Base-by-base conservation (phyloP, 1,284 basidiomycete species). In the Xerocomus nothofagi region DNA sequence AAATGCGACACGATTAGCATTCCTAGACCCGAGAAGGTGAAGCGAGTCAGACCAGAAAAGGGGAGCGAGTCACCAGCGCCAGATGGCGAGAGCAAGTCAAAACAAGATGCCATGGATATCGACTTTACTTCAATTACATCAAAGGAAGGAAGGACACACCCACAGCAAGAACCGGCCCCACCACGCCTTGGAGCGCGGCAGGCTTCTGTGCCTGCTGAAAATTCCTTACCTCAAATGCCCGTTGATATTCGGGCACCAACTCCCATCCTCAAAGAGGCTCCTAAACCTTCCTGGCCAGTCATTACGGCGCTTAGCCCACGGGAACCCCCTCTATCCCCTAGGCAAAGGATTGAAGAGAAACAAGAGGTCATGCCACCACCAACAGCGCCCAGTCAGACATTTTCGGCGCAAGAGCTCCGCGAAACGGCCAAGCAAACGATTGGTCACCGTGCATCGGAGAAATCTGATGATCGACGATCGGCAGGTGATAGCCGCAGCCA, bases 321-420 rank as follows among this genome's bases (percentile, higher is more conserved):
- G 57, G 75, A 79, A 38, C 56, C 70, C 0, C 66, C 70, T 14
- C 71, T 74, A 47, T 75, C 75, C 4, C 76, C 77, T 27, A 71
- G 73, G 38, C 58, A 47, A 42, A 62, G 55, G 48, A 29, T 38
- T 14, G 69, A 67, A 30, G 68, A 66, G 26, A 69, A 54, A 27
- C 61, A 55, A 38, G 68, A 67, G 0, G 50, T 32, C 14, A 91
- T 91, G 89, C 86, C 86, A 21, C 88, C 89, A 12, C 88, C 88
- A 15, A 73, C 70, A n/a, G 81, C 75, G 38, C 89, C 89, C 2
- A 91, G 89, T 58, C 88, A 90, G 58, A 91, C 86, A 0, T 67
- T 73, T 9, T 84, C 84, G n/a, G 89, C 89, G 0, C 88, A 90
- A 58, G 89, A 90, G 57, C 74, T 91, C 6, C 78, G 88, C 43